A percentile compares a stretch with the other conserved stretches of the same genome.
Conservation (phyloP, 371 early-diverging fungal genomes). For the Amoeboaphelidium protococcarum region DNA sequence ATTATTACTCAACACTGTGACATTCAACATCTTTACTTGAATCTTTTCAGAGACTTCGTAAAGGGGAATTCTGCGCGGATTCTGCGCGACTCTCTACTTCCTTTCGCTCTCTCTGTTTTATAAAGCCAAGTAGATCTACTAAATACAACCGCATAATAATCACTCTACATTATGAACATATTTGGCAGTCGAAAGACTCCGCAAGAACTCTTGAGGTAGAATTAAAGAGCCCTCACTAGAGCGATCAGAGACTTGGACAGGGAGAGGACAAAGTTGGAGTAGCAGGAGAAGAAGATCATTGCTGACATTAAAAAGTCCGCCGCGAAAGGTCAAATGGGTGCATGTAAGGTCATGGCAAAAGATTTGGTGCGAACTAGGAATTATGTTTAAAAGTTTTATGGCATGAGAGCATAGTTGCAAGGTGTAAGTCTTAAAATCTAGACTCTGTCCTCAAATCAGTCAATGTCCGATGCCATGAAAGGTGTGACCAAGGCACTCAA, state of each 20-base stretch:
- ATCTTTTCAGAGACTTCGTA: too few species aligned
- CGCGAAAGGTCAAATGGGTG: slow-evolving; percentile 58
- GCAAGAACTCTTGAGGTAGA: slow-evolving; percentile 63
- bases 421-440: slow-evolving; percentile 72
- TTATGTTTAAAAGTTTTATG: slow-evolving; percentile 78
- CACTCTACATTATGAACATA: background rate
- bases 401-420: slow-evolving; percentile 80
- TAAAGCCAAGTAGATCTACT: too few species aligned
- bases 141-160: too few species aligned
- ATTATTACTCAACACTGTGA: too few species aligned
- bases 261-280: slow-evolving; percentile 60
- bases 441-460: slow-evolving; percentile 69
- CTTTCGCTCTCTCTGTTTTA: too few species aligned
- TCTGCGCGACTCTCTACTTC: too few species aligned
- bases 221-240: slow-evolving; percentile 57
- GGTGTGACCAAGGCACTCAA: slow-evolving; percentile 87
- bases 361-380: slow-evolving; percentile 79
- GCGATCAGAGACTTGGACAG: slow-evolving; percentile 83
- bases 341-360: slow-evolving; percentile 87
- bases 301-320: slow-evolving; percentile 72
- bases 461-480: slow-evolving; percentile 85
- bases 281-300: slow-evolving; percentile 81
- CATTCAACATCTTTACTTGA: too few species aligned
- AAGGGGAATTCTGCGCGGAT: too few species aligned
- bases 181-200: slow-evolving; percentile 25